A percentile compares a stretch with the other conserved stretches of the same genome.
Conservation (phyloP, 1,284 basidiomycete genomes). For the Porogramme epimiltina region DNA sequence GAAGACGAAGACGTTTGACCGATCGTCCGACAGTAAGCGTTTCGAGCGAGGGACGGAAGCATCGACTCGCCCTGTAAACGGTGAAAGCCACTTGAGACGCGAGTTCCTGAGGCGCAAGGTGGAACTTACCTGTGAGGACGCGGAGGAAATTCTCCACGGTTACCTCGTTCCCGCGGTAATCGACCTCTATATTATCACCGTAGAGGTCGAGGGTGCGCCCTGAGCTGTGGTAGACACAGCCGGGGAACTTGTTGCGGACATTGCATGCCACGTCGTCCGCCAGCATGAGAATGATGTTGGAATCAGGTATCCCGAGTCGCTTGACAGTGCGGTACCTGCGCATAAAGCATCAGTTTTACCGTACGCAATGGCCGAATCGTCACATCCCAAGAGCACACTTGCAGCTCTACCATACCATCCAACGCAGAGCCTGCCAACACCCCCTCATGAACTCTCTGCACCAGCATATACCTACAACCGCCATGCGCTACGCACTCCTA, state of each 20-base stretch:
- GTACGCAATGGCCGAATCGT: too few species aligned
- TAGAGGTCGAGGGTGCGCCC: slow-evolving; percentile 87
- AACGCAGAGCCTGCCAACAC: too few species aligned
- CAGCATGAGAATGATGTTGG: slow-evolving; percentile 98
- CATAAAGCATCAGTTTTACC: not conserved
- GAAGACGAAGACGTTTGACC: slow-evolving; percentile 96
- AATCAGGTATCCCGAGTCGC: slow-evolving; percentile 95
- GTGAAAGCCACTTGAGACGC: too few species aligned
- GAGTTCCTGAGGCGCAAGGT: not conserved
- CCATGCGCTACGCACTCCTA: too few species aligned
- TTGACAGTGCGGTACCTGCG: slow-evolving; percentile 96
- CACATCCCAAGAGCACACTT: too few species aligned
- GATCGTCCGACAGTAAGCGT: slow-evolving; percentile 86
- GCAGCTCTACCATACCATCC: too few species aligned
- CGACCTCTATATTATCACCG: slow-evolving; percentile 96
- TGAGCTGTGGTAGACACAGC: slow-evolving; percentile 86
- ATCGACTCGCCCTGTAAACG: slow-evolving; percentile 63
- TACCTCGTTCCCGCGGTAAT: slow-evolving; percentile 97
- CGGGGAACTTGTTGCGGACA: slow-evolving; percentile 89
- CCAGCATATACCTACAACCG: too few species aligned
- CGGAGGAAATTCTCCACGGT: slow-evolving; percentile 96
- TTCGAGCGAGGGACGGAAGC: slow-evolving; percentile 87
- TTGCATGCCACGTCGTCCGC: slow-evolving; percentile 98
- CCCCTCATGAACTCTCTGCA: too few species aligned
- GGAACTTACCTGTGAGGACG: slow-evolving; percentile 74